A percentile compares a stretch with the other conserved stretches of the same genome.
Evolutionary conservation across 352 stramenopile genomes (phyloP).

Genomic region (Pythium periplocum): DNA sequence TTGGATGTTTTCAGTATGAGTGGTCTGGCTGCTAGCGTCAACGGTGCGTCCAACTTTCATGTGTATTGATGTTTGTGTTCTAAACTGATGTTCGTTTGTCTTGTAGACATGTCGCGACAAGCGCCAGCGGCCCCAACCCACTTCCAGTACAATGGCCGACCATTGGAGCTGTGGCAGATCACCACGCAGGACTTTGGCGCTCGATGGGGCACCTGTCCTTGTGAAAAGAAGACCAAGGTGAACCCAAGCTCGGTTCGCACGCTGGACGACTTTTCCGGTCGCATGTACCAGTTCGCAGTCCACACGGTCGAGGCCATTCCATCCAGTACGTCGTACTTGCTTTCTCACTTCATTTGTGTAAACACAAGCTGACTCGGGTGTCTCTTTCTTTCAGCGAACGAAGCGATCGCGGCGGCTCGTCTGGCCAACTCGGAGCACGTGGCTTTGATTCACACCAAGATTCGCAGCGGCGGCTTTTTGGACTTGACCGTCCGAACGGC

Average conservation of each 20-base stretch:
- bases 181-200: conserved; percentile 85
- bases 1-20: conserved; percentile 78
- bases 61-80: neutral
- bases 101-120: conserved; percentile 36
- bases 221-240: conserved; percentile 83
- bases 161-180: conserved; percentile 80
- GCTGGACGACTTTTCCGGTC: conserved; percentile 78
- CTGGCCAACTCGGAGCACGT: conserved; percentile 80
- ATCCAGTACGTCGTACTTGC: conserved; percentile 54
- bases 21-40: conserved; percentile 58
- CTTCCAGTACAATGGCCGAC: conserved; percentile 80
- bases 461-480: conserved; percentile 76
- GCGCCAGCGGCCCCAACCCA: conserved; percentile 9
- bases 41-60: conserved; percentile 30
- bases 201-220: conserved; percentile 76
- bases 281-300: conserved; percentile 74
- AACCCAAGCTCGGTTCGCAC: conserved; percentile 72
- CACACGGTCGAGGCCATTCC: conserved; percentile 84
- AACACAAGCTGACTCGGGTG: neutral
- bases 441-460: conserved; percentile 82
- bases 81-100: conserved; percentile 5
- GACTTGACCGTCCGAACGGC: conserved; percentile 83
- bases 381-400: conserved; percentile 53
- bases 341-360: no score
- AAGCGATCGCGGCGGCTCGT: conserved; percentile 79